Evolutionary conservation across 1,284 basidiomycete species (phyloP), one percentile per base, ranked within the genome.

Genomic region (Irpex sp.): DNA sequence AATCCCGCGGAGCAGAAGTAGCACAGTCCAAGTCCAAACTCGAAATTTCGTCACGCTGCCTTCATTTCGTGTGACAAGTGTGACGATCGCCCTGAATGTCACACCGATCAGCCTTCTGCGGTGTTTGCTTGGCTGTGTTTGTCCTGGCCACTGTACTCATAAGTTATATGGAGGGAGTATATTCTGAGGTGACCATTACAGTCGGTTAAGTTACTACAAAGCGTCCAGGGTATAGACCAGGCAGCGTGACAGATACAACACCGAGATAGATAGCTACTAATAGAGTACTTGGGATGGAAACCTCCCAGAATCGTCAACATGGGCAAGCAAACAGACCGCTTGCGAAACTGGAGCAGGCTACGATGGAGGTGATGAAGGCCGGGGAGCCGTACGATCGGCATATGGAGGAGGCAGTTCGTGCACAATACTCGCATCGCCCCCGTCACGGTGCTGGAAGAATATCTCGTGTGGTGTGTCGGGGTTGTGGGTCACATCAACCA

Each of bases 371-470:
- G 15, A 43, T 43, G 15, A 11, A 43, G 39, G 15, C 15, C 39
- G 15, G 15, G 11, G 39, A 43, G 11, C 39, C 15, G 39, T 43
- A 43, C 39, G 39, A 15, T 43, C 39, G 15, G 15, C 39, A 43
- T 43, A 43, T 4, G 39, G 39, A 15, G 39, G 39, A 43, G 39
- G 39, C 39, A 43, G 39, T 43, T 74, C 72, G 58, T 72, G 70
- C 15, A 75, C 70, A 51, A 71, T 66, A 13, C 64, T 63, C 5
- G 56, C 19, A 43, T 9, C 15, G 19, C 72, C 73, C 33, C 71
- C 74, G 51, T 74, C 74, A 5, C 69, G 68, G 58, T 74, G 73
- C 58, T 75, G 74, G 39, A 74, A 70, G 65, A 75, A 72, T 61
- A 74, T 70, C 58, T 74, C 71, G 15, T 71, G 70, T 49, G 68